Evolutionary conservation across 164 flowering plant species (phyloP).

Genomic region (Annona cherimola): DNA sequence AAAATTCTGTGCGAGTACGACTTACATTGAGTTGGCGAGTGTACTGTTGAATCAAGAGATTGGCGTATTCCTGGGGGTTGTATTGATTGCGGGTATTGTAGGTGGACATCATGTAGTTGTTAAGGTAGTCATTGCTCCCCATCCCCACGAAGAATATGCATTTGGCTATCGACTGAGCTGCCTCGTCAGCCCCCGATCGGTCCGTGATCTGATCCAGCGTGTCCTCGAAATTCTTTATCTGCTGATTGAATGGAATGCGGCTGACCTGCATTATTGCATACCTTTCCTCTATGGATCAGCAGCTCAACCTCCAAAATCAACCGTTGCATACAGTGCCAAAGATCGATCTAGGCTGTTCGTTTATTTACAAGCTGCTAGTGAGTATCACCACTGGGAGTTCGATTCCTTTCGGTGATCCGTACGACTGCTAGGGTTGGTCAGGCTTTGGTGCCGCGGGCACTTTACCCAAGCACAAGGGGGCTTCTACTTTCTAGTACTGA

Average conservation of each 20-base stretch:
- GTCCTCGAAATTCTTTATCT: constrained; percentile 66
- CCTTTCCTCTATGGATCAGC: neutral
- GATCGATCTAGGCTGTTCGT: too few species aligned
- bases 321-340: too few species aligned
- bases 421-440: too few species aligned
- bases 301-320: neutral
- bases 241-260: constrained; percentile 80
- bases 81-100: constrained; percentile 66
- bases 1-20: neutral
- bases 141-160: constrained; percentile 90
- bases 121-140: constrained; percentile 98
- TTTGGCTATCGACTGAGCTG: constrained; percentile 29
- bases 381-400: too few species aligned
- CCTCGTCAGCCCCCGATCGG: constrained; percentile 51
- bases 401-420: too few species aligned
- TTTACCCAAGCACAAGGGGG: too few species aligned
- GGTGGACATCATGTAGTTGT: constrained; percentile 94
- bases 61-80: constrained; percentile 56
- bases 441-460: too few species aligned
- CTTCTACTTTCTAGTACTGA: too few species aligned
- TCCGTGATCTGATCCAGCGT: constrained; percentile 66
- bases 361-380: too few species aligned
- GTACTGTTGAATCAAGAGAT: constrained; percentile 61
- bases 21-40: constrained; percentile 51
- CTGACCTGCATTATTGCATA: constrained; percentile 43